Evolutionary conservation across 169 alveolate species (phyloP).

Genomic region (Plasmodium gaboni): DNA sequence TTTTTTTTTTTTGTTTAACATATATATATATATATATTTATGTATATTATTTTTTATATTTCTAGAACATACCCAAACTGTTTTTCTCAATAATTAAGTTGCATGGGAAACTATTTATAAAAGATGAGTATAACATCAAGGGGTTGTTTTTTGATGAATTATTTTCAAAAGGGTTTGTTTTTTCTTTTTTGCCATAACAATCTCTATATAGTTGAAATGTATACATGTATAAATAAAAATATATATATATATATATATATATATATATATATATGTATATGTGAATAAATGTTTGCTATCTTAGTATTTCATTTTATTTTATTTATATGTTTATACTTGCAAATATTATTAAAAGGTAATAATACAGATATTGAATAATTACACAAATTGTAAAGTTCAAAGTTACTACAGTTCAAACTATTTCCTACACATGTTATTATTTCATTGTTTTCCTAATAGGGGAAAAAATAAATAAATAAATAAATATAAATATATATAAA

Average conservation of each 20-base stretch:
- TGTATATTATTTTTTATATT: constrained; percentile 4
- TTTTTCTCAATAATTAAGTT: constrained; percentile 42
- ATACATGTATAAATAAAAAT: too few relatives aligned
- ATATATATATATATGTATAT: too few relatives aligned
- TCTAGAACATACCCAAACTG: constrained; percentile 9
- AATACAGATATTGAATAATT: constrained; percentile 45
- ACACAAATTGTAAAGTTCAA: constrained; percentile 76
- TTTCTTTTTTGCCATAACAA: constrained; percentile 55
- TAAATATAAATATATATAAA: neutral
- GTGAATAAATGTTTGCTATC: too few relatives aligned
- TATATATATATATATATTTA: neutral
- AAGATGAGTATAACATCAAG: constrained; percentile 37
- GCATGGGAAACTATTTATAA: constrained; percentile 49
- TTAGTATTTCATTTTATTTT: too few relatives aligned
- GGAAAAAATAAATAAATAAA: neutral
- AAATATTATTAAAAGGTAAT: constrained; percentile 34
- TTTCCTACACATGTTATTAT: constrained; percentile 81
- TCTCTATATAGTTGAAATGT: neutral
- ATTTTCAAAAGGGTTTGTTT: constrained; percentile 52
- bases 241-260: too few relatives aligned
- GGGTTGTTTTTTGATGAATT: constrained; percentile 25
- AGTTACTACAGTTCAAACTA: constrained; percentile 75
- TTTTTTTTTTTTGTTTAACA: too few relatives aligned
- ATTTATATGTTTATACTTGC: constrained; percentile 8
- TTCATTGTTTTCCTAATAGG: constrained; percentile 77